Percentiles rank a stretch among this genome's conserved stretches.
These are phyloP conservation scores for Gliomastix tumulicola DNA, from an alignment of 2,329 filamentous ascomycete genomes.

Conservation along the genomic window DNA sequence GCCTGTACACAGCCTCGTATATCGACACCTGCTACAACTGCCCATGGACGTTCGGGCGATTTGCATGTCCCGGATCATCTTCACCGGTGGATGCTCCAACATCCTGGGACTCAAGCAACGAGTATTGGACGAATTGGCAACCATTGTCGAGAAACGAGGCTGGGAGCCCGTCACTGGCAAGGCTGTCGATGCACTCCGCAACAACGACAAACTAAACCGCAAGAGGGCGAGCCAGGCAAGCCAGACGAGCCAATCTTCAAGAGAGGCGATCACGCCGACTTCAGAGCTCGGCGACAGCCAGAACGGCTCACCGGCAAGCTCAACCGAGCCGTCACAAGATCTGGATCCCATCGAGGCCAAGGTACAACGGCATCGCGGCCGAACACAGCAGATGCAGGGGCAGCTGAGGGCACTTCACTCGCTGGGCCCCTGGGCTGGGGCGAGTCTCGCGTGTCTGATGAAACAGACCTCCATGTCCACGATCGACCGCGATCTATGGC, in stretches of 20 bases:
- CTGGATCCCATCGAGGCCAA: slow-evolving; percentile 26
- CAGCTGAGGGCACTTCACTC: slow-evolving; percentile 60
- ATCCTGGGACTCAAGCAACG: slow-evolving; percentile 75
- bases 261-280: slow-evolving; percentile 11
- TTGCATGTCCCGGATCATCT: slow-evolving; percentile 84
- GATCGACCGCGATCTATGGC: slow-evolving; percentile 65
- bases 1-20: slow-evolving; percentile 69
- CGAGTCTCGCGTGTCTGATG: slow-evolving; percentile 61
- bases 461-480: slow-evolving; percentile 63
- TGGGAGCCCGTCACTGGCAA: slow-evolving; percentile 75
- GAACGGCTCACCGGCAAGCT: not conserved
- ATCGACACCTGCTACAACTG: slow-evolving; percentile 66
- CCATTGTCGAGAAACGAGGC: slow-evolving; percentile 58
- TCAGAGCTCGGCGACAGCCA: slow-evolving; percentile 13
- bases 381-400: slow-evolving; percentile 42
- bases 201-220: slow-evolving; percentile 33
- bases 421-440: slow-evolving; percentile 68
- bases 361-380: slow-evolving; percentile 21
- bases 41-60: slow-evolving; percentile 75
- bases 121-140: slow-evolving; percentile 66
- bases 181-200: slow-evolving; percentile 48
- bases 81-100: slow-evolving; percentile 73
- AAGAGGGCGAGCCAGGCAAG: slow-evolving; percentile 14
- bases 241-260: too few species aligned
- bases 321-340: slow-evolving; percentile 4